These are phyloP conservation scores for Ustilago tritici DNA, from an alignment of 1,284 basidiomycete genomes.

Conservation along the genomic window DNA sequence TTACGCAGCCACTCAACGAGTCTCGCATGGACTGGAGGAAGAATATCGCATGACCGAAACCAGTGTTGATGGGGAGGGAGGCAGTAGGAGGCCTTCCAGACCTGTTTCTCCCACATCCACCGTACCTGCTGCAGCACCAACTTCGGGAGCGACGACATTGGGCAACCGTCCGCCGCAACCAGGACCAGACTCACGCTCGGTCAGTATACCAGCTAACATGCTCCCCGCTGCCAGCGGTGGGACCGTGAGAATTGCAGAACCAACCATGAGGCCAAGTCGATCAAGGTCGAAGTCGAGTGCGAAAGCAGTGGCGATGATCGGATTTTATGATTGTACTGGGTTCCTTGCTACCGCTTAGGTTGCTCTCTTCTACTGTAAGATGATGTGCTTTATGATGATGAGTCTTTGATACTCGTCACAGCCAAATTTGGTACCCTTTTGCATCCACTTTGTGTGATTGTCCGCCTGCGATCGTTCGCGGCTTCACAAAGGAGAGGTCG, in stretches of 20 bases:
- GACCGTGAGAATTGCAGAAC: constrained; percentile 37
- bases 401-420: not conserved
- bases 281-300: constrained; percentile 18
- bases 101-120: constrained; percentile 28
- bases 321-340: constrained; percentile 44
- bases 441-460: not conserved
- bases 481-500: not conserved
- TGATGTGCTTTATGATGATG: not conserved
- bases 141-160: not conserved
- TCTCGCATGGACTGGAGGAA: constrained; percentile 32
- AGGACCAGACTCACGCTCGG: constrained; percentile 19
- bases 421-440: not conserved
- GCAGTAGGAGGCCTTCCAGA: constrained; percentile 9
- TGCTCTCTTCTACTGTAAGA: not conserved
- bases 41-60: constrained; percentile 8
- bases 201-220: constrained; percentile 30
- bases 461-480: not conserved
- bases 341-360: constrained; percentile 40
- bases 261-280: constrained; percentile 9
- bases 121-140: not conserved
- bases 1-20: constrained; percentile 26
- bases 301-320: constrained; percentile 33
- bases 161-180: constrained; percentile 5
- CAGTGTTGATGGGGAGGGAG: not conserved
- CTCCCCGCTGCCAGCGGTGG: not conserved